Percentiles rank a stretch among this genome's conserved stretches.
phyloP scores from a whole-genome alignment of 495 filamentous ascomycete species.

The Penicillium herquei region DNA sequence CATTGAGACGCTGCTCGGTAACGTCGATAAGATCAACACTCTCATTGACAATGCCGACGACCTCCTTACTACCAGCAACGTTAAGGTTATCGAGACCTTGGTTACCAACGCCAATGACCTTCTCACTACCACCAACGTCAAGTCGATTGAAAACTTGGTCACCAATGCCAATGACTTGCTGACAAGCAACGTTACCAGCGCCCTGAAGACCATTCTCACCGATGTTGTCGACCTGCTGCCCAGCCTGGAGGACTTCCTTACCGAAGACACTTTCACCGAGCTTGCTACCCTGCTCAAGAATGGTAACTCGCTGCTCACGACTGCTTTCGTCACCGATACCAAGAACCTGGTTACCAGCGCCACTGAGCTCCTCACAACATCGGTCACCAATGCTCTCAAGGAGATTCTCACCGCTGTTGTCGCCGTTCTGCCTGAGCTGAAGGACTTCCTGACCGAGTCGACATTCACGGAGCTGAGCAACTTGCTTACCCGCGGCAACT shows the following conservation, averaged over 20 bases:
- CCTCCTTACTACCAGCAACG: constrained; percentile 27
- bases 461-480: constrained; percentile 35
- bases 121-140: constrained; percentile 34
- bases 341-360: constrained; percentile 15
- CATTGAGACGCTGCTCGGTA: constrained; percentile 37
- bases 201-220: constrained; percentile 33
- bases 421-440: constrained; percentile 24
- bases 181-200: constrained; percentile 17
- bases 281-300: constrained; percentile 36
- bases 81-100: constrained; percentile 35
- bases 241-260: constrained; percentile 40
- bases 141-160: constrained; percentile 9
- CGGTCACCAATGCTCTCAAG: constrained; percentile 13
- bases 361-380: constrained; percentile 10
- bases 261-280: constrained; percentile 33
- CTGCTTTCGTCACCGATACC: constrained; percentile 37
- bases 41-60: constrained; percentile 34
- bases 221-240: constrained; percentile 36
- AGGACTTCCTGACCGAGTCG: constrained; percentile 26
- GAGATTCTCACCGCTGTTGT: constrained; percentile 9
- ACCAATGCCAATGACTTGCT: constrained; percentile 19
- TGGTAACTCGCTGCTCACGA: constrained; percentile 36
- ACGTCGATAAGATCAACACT: constrained; percentile 37
- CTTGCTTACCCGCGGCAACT: constrained; percentile 39
- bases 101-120: constrained; percentile 38